Percentiles rank a stretch among this genome's conserved stretches.
These are phyloP conservation scores for Balamuthia mandrillaris DNA, from an alignment of 208 protist genomes.

Conservation along the genomic window DNA sequence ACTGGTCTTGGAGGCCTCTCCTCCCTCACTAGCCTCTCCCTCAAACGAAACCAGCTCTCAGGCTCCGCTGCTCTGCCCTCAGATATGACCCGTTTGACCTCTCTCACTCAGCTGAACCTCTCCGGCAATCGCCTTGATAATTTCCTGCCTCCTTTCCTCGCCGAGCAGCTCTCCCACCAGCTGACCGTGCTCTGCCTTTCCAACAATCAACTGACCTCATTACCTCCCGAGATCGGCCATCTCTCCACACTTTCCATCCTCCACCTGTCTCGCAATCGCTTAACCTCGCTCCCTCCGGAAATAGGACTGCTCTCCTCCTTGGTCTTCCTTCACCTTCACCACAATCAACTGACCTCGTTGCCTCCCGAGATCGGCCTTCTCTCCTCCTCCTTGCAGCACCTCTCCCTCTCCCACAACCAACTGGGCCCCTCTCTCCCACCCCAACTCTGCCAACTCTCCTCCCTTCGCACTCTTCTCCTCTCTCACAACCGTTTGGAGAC, in stretches of 20 bases:
- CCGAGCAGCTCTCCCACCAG: too few species aligned
- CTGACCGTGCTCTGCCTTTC: background rate
- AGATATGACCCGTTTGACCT: background rate
- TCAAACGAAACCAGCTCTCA: too few species aligned
- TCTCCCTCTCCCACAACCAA: slow-evolving; percentile 23
- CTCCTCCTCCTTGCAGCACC: background rate
- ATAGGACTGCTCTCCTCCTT: slow-evolving; percentile 1
- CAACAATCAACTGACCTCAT: background rate
- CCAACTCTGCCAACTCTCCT: background rate
- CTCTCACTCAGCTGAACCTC: slow-evolving; percentile 17
- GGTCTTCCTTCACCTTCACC: background rate
- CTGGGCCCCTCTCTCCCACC: background rate
- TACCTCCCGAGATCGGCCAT: background rate
- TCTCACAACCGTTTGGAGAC: too few species aligned
- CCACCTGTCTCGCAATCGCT: background rate
- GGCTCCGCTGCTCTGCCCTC: background rate
- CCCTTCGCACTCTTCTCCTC: too few species aligned
- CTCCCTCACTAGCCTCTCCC: too few species aligned
- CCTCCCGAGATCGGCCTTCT: background rate
- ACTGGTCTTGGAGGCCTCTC: too few species aligned
- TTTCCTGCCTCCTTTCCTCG: too few species aligned
- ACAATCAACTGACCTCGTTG: slow-evolving; percentile 4
- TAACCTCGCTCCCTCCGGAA: background rate
- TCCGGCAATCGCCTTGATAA: slow-evolving; percentile 7
- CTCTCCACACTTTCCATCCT: background rate